Percentiles rank a stretch among this genome's conserved stretches.
Evolutionary conservation across 2,329 filamentous ascomycete genomes (phyloP).

Genomic region (Celoporthe dispersa): DNA sequence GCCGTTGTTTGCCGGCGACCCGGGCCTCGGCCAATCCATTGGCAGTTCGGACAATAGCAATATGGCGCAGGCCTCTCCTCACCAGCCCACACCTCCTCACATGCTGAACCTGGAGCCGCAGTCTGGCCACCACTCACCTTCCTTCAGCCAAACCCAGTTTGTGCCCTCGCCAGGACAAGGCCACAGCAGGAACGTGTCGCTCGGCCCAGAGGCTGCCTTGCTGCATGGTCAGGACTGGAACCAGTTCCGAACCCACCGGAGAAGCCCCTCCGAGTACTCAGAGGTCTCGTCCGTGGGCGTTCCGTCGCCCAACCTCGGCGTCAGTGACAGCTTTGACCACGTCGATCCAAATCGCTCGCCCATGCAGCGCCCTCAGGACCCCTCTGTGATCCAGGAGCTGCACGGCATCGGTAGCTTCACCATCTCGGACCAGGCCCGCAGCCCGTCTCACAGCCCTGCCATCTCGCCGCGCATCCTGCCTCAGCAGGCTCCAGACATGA

Average conservation of each 20-base stretch:
- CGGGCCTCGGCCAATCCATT: conserved; percentile 46
- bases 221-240: conserved; percentile 61
- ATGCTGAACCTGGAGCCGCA: conserved; percentile 54
- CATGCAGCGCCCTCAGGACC: conserved; percentile 75
- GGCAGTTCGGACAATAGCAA: conserved; percentile 52
- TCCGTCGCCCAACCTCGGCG: conserved; percentile 75
- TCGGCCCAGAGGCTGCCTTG: conserved; percentile 62
- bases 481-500: conserved; percentile 58
- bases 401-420: conserved; percentile 80
- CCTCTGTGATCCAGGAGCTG: conserved; percentile 75
- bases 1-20: conserved; percentile 62
- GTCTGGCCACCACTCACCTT: conserved; percentile 61
- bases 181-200: conserved; percentile 61
- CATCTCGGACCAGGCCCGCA: conserved; percentile 76
- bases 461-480: conserved; percentile 66
- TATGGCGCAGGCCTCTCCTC: conserved; percentile 60
- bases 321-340: conserved; percentile 79
- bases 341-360: conserved; percentile 76
- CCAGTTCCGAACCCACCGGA: conserved; percentile 80
- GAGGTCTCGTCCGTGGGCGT: conserved; percentile 86
- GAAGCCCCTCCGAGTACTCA: conserved; percentile 87
- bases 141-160: conserved; percentile 61
- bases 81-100: conserved; percentile 61
- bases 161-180: conserved; percentile 51
- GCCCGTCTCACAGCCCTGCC: conserved; percentile 76